Evolutionary conservation across 768 basidiomycete species (phyloP), one percentile per base, ranked within the genome.

Genomic region (Russula vinacea): DNA sequence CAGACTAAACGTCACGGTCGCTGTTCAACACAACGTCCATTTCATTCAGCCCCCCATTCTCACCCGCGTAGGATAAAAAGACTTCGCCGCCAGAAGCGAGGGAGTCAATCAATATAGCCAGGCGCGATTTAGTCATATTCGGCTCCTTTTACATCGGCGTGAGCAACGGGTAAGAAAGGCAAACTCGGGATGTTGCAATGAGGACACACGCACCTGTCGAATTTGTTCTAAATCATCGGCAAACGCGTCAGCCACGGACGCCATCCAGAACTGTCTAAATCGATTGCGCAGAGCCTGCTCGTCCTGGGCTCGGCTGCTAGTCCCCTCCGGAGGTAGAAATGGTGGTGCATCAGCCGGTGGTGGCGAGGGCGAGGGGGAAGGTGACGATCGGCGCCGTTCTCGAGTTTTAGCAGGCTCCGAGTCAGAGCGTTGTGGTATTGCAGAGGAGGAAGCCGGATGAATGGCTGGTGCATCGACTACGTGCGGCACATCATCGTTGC

Each of bases 221-320:
- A 94, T 86, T 70, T 86, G 81, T 69, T 92, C 90, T n/a, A 94
- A 77, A 73, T 94, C 92, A 52, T 89, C 86, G 66, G 83, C 83
- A 75, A 94, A 94, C 13, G 84, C 90, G 72, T 92, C 89, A 2
- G 86, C 89, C 8, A 93, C 81, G 0, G 87, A 84, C 2, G 84
- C 76, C 90, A 94, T 92, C 92, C 92, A 94, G 71, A 94, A 93
- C 73, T 87, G 86, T 60, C 87, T 78, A 73, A 94, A 94, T 50
- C 79, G 83, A 39, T 83, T 83, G 70, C 84, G 86, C 71, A 92
- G 72, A 9, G 73, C 71, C 50, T 80, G 76, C 64, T 92, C 87
- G 35, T 77, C 74, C 52, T 78, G 73, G 16, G 72, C 69, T 7
- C 74, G 71, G 37, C 77, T 74, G 26, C 71, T 73, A 4, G 70